A percentile compares a stretch with the other conserved stretches of the same genome.
These are phyloP conservation scores for Blastobotrys persicus DNA, from an alignment of 1,139 yeast species.

Conservation along the genomic window DNA sequence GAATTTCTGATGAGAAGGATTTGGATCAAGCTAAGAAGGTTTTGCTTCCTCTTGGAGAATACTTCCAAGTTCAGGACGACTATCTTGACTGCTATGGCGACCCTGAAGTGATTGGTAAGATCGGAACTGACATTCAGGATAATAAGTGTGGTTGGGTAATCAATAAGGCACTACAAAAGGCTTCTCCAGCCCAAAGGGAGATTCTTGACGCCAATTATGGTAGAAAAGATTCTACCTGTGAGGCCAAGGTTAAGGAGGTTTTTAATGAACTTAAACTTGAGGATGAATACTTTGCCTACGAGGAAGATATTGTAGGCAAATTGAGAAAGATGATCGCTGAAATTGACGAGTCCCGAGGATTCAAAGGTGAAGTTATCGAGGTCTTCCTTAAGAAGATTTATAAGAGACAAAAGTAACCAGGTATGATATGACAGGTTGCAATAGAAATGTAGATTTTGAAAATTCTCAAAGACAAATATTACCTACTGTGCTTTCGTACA, in stretches of 20 bases:
- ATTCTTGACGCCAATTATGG: constrained; percentile 88
- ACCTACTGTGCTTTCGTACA: too few species aligned
- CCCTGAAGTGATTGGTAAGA: constrained; percentile 96
- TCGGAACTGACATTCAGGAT: constrained; percentile 97
- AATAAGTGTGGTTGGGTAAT: constrained; percentile 98
- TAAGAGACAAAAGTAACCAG: constrained; percentile 84
- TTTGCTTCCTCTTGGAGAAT: constrained; percentile 93
- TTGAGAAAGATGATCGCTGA: constrained; percentile 61
- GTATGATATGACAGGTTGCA: too few species aligned
- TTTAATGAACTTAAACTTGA: constrained; percentile 74
- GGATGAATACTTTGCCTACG: constrained; percentile 71
- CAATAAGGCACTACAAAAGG: constrained; percentile 84
- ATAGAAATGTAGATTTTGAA: constrained; percentile 3
- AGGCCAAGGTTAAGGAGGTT: constrained; percentile 67
- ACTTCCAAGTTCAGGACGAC: constrained; percentile 98
- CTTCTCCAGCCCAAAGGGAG: constrained; percentile 75
- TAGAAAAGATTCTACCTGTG: constrained; percentile 67
- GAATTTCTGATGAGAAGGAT: constrained; percentile 65
- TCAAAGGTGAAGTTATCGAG: constrained; percentile 79
- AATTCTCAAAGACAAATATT: too few species aligned
- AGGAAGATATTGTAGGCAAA: constrained; percentile 68
- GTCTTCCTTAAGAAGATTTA: constrained; percentile 86
- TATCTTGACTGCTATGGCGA: constrained; percentile 96
- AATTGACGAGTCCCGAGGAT: constrained; percentile 88
- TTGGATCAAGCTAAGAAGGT: constrained; percentile 86